These are phyloP conservation scores for Saksenaea vasiformis DNA, from an alignment of 371 early-diverging fungal species.

Conservation along the genomic window DNA sequence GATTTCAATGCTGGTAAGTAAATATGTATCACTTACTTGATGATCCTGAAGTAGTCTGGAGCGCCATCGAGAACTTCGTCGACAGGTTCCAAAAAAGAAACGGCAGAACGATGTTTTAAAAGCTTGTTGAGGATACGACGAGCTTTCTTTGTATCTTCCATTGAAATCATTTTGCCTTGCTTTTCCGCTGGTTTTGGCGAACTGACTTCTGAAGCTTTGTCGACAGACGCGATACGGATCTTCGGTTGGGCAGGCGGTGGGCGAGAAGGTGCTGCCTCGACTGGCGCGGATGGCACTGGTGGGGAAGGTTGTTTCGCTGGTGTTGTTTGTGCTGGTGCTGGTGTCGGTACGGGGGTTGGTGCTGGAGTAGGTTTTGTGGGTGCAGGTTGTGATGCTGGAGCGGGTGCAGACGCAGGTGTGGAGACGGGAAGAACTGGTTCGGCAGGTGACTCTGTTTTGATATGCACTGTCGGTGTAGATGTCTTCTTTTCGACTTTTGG, in stretches of 20 bases:
- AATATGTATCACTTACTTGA: conserved; percentile 29
- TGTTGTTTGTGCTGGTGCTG: not conserved
- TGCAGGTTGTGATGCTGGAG: conserved; percentile 14
- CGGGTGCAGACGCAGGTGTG: conserved; percentile 9
- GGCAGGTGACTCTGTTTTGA: conserved; percentile 19
- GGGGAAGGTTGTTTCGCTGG: not conserved
- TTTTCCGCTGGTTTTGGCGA: not conserved
- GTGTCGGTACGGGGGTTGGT: not conserved
- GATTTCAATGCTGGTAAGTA: not conserved
- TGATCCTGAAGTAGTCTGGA: conserved; percentile 38
- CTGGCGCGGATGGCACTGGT: conserved; percentile 8
- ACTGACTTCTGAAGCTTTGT: conserved; percentile 21
- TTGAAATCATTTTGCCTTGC: conserved; percentile 16
- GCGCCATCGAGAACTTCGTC: conserved; percentile 63
- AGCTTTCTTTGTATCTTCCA: conserved; percentile 43
- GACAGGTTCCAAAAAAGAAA: conserved; percentile 69
- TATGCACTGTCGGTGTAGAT: conserved; percentile 8
- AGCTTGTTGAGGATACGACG: conserved; percentile 58
- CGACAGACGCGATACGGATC: conserved; percentile 4
- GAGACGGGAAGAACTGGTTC: not conserved
- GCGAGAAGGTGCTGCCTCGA: conserved; percentile 18
- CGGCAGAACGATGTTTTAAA: conserved; percentile 54
- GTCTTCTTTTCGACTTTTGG: conserved; percentile 17
- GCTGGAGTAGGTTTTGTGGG: conserved; percentile 10
- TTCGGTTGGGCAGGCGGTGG: not conserved